Evolutionary conservation across 495 filamentous ascomycete species (phyloP).

Genomic region (Aspergillus saccharolyticus): DNA sequence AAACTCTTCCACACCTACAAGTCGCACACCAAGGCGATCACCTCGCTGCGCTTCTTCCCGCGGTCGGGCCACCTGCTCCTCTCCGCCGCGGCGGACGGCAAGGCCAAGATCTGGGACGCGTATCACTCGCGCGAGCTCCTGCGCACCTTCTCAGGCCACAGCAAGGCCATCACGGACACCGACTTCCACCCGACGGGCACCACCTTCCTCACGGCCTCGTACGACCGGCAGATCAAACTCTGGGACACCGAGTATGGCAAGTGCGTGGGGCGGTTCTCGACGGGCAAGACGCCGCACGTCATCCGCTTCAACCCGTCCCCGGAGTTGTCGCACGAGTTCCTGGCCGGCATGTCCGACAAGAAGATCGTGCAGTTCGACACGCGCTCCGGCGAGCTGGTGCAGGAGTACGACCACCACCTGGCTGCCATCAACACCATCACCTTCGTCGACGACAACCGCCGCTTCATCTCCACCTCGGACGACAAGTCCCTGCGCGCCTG

Average conservation of each 20-base stretch:
- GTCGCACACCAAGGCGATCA: slow-evolving; percentile 80
- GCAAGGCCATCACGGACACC: slow-evolving; percentile 84
- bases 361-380: slow-evolving; percentile 98
- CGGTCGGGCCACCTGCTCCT: slow-evolving; percentile 80
- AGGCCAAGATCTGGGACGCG: slow-evolving; percentile 92
- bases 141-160: slow-evolving; percentile 84
- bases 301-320: slow-evolving; percentile 82
- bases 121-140: slow-evolving; percentile 85
- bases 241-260: slow-evolving; percentile 97
- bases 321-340: slow-evolving; percentile 79
- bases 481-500: slow-evolving; percentile 93
- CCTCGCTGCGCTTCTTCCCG: slow-evolving; percentile 83
- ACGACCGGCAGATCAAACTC: slow-evolving; percentile 90
- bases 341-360: slow-evolving; percentile 96
- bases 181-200: slow-evolving; percentile 79
- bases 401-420: slow-evolving; percentile 98
- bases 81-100: slow-evolving; percentile 77
- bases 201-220: slow-evolving; percentile 85
- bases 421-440: slow-evolving; percentile 97
- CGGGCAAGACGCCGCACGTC: slow-evolving; percentile 92
- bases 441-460: slow-evolving; percentile 88
- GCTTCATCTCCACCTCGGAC: slow-evolving; percentile 96
- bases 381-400: slow-evolving; percentile 74
- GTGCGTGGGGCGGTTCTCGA: slow-evolving; percentile 80
- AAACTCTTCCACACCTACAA: slow-evolving; percentile 88